phyloP scores from a whole-genome alignment of 371 early-diverging fungal species.

The Mucor irregularis region DNA sequence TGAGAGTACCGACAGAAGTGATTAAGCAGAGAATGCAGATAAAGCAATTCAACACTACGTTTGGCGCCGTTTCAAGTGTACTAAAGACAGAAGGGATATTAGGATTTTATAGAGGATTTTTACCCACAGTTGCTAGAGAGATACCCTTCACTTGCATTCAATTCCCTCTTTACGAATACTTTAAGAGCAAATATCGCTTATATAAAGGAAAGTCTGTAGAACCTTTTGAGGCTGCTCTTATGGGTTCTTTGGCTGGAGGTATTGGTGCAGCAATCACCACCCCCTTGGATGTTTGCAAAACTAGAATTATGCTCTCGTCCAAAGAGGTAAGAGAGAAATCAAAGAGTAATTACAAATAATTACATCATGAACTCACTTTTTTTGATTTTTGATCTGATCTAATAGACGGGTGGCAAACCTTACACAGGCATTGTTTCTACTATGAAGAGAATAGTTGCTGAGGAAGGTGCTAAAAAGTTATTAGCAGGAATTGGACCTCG shows the following conservation, averaged over 20 bases:
- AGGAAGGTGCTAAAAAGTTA: slow-evolving; percentile 76
- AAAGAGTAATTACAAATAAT: slow-evolving; percentile 25
- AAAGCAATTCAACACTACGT: slow-evolving; percentile 68
- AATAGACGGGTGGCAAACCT: slow-evolving; percentile 25
- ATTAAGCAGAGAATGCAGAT: slow-evolving; percentile 95
- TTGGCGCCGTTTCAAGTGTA: slow-evolving; percentile 59
- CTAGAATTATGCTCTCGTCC: slow-evolving; percentile 85
- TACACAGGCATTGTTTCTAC: slow-evolving; percentile 72
- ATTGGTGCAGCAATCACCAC: slow-evolving; percentile 89
- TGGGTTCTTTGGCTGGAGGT: slow-evolving; percentile 90
- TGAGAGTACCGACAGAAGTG: slow-evolving; percentile 95
- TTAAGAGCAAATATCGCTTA: slow-evolving; percentile 63
- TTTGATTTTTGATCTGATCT: background rate
- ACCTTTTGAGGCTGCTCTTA: slow-evolving; percentile 84
- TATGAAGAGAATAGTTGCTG: slow-evolving; percentile 69
- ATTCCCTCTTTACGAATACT: slow-evolving; percentile 91
- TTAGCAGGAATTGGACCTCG: slow-evolving; percentile 90
- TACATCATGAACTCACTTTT: background rate
- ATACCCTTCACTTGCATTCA: slow-evolving; percentile 97
- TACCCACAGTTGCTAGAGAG: slow-evolving; percentile 86
- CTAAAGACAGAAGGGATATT: slow-evolving; percentile 69
- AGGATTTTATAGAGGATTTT: slow-evolving; percentile 92
- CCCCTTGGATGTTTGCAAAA: slow-evolving; percentile 92
- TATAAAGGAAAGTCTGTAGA: slow-evolving; percentile 50
- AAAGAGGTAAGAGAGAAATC: no score